Conservation (phyloP, 495 filamentous ascomycete species). For the Xylaria palmicola region DNA sequence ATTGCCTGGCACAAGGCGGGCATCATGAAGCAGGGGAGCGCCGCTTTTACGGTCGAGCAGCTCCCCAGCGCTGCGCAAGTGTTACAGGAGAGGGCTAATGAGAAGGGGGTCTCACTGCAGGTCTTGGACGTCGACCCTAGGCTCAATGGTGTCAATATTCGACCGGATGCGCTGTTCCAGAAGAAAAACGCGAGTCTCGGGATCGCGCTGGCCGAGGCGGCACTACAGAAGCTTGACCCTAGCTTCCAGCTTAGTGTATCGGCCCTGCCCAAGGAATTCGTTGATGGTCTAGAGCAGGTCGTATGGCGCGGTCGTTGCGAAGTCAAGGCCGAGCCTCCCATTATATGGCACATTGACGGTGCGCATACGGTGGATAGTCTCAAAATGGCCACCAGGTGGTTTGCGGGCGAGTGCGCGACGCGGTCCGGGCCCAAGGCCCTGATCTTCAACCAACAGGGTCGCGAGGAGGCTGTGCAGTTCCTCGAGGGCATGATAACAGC, state of each 20-base stretch:
- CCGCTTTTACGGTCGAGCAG: constrained; percentile 77
- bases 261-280: constrained; percentile 64
- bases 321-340: constrained; percentile 60
- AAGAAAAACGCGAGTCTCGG: constrained; percentile 84
- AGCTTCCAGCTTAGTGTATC: constrained; percentile 23
- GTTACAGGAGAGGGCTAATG: constrained; percentile 65
- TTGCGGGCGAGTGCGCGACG: constrained; percentile 48
- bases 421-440: constrained; percentile 57
- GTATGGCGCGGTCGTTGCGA: constrained; percentile 84
- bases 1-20: constrained; percentile 98
- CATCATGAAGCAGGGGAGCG: constrained; percentile 73
- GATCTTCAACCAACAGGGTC: constrained; percentile 95
- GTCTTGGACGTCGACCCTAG: constrained; percentile 64
- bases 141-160: constrained; percentile 65
- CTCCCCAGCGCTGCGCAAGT: constrained; percentile 63
- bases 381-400: constrained; percentile 77
- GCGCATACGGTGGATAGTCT: constrained; percentile 91
- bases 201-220: constrained; percentile 66
- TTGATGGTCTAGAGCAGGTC: constrained; percentile 70
- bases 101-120: constrained; percentile 59
- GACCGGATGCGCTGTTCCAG: constrained; percentile 79
- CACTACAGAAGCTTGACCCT: constrained; percentile 48
- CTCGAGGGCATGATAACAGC: constrained; percentile 62
- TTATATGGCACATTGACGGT: constrained; percentile 87
- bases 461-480: constrained; percentile 71